These are phyloP conservation scores for Catharanthus roseus DNA, from an alignment of 257 asterid genomes.

Conservation along the genomic window DNA sequence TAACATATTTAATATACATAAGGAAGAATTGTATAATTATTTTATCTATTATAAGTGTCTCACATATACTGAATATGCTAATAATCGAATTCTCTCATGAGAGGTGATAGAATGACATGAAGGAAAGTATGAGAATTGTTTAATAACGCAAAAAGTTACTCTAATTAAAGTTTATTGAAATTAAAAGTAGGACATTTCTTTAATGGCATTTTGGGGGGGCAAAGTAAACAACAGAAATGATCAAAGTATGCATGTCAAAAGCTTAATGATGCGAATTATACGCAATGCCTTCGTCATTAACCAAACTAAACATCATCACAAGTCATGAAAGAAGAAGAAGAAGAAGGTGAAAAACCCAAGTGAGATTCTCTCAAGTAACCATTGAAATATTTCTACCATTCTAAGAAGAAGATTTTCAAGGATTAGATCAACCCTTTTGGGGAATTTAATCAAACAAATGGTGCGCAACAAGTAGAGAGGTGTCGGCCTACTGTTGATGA, in stretches of 20 bases:
- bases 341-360: not conserved
- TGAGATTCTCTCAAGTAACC: conserved; percentile 1
- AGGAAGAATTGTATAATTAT: no score
- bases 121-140: no score
- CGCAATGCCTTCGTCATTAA: conserved; percentile 31
- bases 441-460: conserved; percentile 1
- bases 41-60: no score
- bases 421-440: conserved; percentile 10
- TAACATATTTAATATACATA: no score
- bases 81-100: no score
- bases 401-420: conserved; percentile 7
- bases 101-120: no score
- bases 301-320: conserved; percentile 4
- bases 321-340: conserved; percentile 8
- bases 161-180: no score
- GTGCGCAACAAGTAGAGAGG: conserved; percentile 10
- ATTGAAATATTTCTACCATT: not conserved
- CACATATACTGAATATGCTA: not conserved
- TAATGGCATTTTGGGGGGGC: no score
- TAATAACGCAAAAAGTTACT: no score
- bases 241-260: not conserved
- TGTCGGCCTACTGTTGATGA: conserved; percentile 5
- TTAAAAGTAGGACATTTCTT: no score
- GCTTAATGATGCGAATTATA: conserved; percentile 15
- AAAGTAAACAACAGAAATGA: not conserved